Evolutionary conservation across 192 early-diverging fungal species (phyloP), one percentile per base, ranked within the genome.

Genomic region (Lobulomyces angularis): DNA sequence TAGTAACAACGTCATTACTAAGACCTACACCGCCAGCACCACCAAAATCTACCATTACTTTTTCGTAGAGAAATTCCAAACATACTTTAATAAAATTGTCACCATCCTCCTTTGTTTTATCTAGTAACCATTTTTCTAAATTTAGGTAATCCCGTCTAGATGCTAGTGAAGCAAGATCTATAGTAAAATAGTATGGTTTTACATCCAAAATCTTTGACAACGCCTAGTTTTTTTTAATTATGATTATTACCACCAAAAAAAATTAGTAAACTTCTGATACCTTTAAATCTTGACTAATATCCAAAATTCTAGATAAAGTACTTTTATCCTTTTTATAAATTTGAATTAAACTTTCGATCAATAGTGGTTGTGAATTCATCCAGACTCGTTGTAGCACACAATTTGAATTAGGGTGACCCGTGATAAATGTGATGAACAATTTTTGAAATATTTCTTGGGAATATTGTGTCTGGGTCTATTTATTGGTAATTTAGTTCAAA

Each of bases 71-170:
- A 48, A 81, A 86, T 17, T 86, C 81, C 34, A 90, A 54, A 50
- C 83, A 85, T 0, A 78, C 72, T 12, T 60, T 59, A 28, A 78
- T 38, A 61, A 90, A 90, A 8, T 51, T 22, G 28, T 78, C 72
- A n/a, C 75, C 67, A 26, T 75, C 64, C 4, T 74, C 64, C 5
- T 49, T 37, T 8, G 88, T 67, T 21, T 78, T 77, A 33, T 84
- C 84, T 41, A 67, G 71, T 6, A 90, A 52, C 84, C 84, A 90
- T 52, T 85, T 86, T 46, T 88, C 87, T 1, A 90, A 48, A 41
- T 83, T 86, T 3, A 90, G 50, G 35, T 76, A 82, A 43, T 86
- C 81, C 19, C 82, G 58, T 5, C 83, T 64, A 1, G 79, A 79
- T 2, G 87, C 84, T 8, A 90, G 56, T 0, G 81, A 71, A 20